Conservation (phyloP, 306 rosid species). For the Erythrophleum fordii region DNA sequence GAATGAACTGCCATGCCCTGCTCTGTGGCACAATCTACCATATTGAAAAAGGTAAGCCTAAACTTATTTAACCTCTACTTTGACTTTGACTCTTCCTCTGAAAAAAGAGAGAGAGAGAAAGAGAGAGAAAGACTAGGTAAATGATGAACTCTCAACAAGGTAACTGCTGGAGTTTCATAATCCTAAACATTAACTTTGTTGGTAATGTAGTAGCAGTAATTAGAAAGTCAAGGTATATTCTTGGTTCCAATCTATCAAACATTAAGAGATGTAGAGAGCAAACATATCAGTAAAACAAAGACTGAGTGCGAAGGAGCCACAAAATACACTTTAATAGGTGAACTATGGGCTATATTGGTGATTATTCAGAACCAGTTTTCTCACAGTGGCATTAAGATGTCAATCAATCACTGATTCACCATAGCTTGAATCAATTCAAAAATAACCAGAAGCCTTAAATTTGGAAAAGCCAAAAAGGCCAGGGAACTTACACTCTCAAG, state of each 20-base stretch:
- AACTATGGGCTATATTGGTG: neutral
- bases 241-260: neutral
- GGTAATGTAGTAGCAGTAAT: neutral
- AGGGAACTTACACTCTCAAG: slow-evolving; percentile 70
- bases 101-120: neutral
- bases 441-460: slow-evolving; percentile 10
- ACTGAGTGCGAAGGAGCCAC: neutral
- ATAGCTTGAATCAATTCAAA: slow-evolving; percentile 28
- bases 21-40: neutral
- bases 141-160: neutral
- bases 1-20: slow-evolving; percentile 13
- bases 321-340: neutral
- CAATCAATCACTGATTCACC: slow-evolving; percentile 10
- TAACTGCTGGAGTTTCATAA: neutral
- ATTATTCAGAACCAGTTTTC: neutral
- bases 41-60: neutral
- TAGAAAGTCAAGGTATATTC: neutral
- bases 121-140: neutral
- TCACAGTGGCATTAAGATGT: neutral
- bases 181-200: neutral
- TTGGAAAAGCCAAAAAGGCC: neutral
- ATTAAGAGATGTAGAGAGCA: neutral
- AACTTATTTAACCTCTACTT: neutral
- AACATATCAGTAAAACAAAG: neutral
- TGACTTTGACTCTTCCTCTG: neutral